Percentiles rank a stretch among this genome's conserved stretches.
These are phyloP conservation scores for Colletotrichum eleusines DNA, from an alignment of 2,329 filamentous ascomycete genomes.

Conservation along the genomic window DNA sequence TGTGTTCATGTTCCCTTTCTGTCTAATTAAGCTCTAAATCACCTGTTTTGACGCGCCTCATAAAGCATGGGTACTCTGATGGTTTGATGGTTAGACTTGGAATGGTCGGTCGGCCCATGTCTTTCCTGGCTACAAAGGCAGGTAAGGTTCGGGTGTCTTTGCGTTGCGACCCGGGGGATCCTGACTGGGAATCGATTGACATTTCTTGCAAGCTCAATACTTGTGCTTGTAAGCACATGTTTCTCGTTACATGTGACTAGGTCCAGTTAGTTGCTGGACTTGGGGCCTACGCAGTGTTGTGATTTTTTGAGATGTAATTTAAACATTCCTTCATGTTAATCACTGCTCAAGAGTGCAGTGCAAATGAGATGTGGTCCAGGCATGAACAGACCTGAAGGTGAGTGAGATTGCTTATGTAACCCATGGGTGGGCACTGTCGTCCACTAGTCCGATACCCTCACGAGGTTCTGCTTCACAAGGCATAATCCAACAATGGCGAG, in stretches of 20 bases:
- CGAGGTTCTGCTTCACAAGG: no score
- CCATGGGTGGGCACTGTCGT: no score
- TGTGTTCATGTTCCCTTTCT: neutral
- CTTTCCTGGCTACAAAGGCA: neutral
- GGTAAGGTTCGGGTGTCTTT: slow-evolving; percentile 6
- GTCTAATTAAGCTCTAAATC: slow-evolving; percentile 5
- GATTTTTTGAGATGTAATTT: neutral
- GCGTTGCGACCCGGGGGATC: neutral
- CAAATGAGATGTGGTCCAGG: neutral
- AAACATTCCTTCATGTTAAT: no score
- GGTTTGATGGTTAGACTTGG: neutral
- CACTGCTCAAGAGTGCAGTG: neutral
- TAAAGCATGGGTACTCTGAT: neutral
- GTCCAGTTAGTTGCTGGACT: neutral
- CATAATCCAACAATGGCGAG: neutral
- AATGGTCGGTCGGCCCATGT: slow-evolving; percentile 9
- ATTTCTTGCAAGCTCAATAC: neutral
- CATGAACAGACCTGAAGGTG: no score
- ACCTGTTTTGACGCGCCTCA: slow-evolving; percentile 2
- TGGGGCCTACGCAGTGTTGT: neutral
- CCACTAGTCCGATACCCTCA: no score
- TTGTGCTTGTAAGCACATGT: neutral
- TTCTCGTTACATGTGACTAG: neutral
- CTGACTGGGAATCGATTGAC: neutral
- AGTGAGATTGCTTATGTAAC: neutral